Conservation (phyloP, 2,329 filamentous ascomycete genomes). For the Cytospora chrysosperma region DNA sequence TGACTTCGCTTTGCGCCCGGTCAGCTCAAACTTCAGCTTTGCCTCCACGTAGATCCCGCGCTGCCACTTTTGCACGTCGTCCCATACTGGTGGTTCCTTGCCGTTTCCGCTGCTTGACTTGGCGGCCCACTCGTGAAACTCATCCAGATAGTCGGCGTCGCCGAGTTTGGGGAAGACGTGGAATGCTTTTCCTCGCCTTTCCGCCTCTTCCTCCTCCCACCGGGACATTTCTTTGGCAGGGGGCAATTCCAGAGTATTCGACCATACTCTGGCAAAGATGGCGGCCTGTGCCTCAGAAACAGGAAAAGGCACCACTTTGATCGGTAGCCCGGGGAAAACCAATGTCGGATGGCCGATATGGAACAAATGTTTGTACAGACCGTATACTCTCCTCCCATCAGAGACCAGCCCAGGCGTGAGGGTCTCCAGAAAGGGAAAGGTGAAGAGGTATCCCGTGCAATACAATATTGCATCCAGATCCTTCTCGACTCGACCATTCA, state of each 20-base stretch:
- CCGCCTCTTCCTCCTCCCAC: slow-evolving; percentile 67
- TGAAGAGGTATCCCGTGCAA: slow-evolving; percentile 87
- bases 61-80: slow-evolving; percentile 69
- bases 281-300: slow-evolving; percentile 77
- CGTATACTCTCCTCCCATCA: slow-evolving; percentile 67
- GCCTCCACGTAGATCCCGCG: slow-evolving; percentile 66
- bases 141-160: slow-evolving; percentile 71
- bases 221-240: slow-evolving; percentile 59
- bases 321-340: slow-evolving; percentile 71
- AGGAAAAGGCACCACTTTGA: slow-evolving; percentile 87
- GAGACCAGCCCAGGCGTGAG: slow-evolving; percentile 56
- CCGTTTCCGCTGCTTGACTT: slow-evolving; percentile 48
- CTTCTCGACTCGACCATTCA: slow-evolving; percentile 61
- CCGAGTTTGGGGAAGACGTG: slow-evolving; percentile 53
- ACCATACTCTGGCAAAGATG: slow-evolving; percentile 73
- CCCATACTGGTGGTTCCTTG: slow-evolving; percentile 72
- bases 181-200: slow-evolving; percentile 41
- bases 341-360: slow-evolving; percentile 74
- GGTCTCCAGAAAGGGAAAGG: slow-evolving; percentile 67
- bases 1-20: slow-evolving; percentile 62
- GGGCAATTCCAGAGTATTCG: slow-evolving; percentile 67
- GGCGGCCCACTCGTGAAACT: slow-evolving; percentile 61
- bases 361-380: slow-evolving; percentile 78
- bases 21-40: slow-evolving; percentile 67
- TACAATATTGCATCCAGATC: slow-evolving; percentile 77